Conservation (phyloP, 306 rosid genomes). For the Quercus berberidifolia region DNA sequence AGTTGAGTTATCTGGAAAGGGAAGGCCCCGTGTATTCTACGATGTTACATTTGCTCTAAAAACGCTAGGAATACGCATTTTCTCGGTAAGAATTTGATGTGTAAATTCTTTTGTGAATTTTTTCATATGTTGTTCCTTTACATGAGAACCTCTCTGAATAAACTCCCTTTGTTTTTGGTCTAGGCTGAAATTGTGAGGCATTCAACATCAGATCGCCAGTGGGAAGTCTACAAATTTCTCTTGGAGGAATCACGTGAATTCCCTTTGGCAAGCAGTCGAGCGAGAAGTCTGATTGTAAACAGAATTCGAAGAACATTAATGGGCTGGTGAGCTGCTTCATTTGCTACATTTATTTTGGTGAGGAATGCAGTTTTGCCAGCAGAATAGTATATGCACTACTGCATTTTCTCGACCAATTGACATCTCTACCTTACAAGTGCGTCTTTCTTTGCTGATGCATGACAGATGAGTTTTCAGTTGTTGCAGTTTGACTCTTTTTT, state of each 20-base stretch:
- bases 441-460: not conserved
- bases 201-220: constrained; percentile 65
- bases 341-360: not conserved
- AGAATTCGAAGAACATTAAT: constrained; percentile 72
- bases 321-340: constrained; percentile 63
- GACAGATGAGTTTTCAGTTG: not conserved
- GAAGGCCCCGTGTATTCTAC: constrained; percentile 86
- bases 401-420: not conserved
- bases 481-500: not conserved
- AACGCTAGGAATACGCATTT: constrained; percentile 56
- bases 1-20: constrained; percentile 71
- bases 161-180: not conserved
- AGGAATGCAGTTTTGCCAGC: not conserved
- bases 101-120: not conserved
- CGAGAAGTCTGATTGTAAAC: constrained; percentile 69
- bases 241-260: constrained; percentile 64
- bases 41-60: constrained; percentile 76
- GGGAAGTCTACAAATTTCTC: constrained; percentile 87
- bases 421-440: not conserved
- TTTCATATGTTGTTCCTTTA: not conserved
- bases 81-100: constrained; percentile 45
- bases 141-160: constrained; percentile 1
- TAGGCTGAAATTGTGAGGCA: constrained; percentile 88
- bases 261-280: constrained; percentile 48
- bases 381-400: not conserved